These are phyloP conservation scores for Paecilomyces fulvus DNA, from an alignment of 2,329 filamentous ascomycete species.

Conservation along the genomic window DNA sequence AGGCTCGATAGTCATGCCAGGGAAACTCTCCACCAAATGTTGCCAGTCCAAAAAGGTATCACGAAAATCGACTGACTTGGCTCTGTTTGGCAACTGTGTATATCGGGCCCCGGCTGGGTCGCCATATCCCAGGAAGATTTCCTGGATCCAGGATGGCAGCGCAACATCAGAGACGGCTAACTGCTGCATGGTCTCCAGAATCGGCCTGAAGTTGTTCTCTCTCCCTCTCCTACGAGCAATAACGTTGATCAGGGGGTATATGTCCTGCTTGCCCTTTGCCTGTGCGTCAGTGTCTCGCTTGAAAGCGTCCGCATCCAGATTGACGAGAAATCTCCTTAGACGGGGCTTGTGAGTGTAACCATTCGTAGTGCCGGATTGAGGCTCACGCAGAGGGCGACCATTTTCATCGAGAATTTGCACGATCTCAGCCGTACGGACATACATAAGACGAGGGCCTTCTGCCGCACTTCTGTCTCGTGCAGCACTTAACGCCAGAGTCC, in stretches of 20 bases:
- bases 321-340: conserved; percentile 65
- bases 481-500: conserved; percentile 9
- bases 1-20: conserved; percentile 78
- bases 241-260: conserved; percentile 80
- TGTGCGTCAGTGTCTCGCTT: conserved; percentile 62
- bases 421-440: conserved; percentile 75
- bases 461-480: conserved; percentile 18
- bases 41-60: conserved; percentile 96
- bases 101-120: conserved; percentile 84
- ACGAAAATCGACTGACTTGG: conserved; percentile 75
- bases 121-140: conserved; percentile 95
- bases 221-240: conserved; percentile 72
- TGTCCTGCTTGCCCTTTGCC: conserved; percentile 60
- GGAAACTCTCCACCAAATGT: conserved; percentile 80
- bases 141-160: conserved; percentile 84
- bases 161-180: conserved; percentile 78
- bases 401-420: conserved; percentile 81
- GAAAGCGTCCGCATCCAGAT: conserved; percentile 71
- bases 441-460: conserved; percentile 58
- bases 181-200: conserved; percentile 83
- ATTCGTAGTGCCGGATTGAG: conserved; percentile 47
- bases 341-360: conserved; percentile 51
- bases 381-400: conserved; percentile 61
- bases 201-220: conserved; percentile 95
- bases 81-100: conserved; percentile 67